Evolutionary conservation across 768 basidiomycete species (phyloP), one percentile per base, ranked within the genome.

Genomic region (Kwoniella shandongensis): DNA sequence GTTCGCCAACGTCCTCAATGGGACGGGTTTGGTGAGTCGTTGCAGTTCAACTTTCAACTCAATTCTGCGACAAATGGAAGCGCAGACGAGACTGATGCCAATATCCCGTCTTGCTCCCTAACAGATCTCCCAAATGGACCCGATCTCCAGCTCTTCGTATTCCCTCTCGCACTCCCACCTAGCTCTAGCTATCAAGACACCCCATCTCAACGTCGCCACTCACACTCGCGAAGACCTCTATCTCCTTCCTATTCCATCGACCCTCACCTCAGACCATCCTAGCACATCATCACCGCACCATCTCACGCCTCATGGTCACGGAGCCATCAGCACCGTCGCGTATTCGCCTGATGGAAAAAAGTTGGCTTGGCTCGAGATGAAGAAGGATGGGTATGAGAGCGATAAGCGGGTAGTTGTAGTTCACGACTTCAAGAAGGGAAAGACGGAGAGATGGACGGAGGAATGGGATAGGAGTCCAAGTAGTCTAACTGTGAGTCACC

Each of bases 141-240:
- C 67, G 3, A 59, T 68, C 35, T 8, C 45, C 12, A 42, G 40
- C 25, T 29, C 48, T 4, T 66, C 58, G 7, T 54, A 56, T 45
- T 47, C 56, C 15, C 41, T 68, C 26, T 88, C 87, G 4, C 72
- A 78, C 2, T 79, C 80, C 11, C 81, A 86, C 54, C 82, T 98
- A 52, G 81, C 90, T 32, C 88, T 94, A 71, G 90, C 90, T 4
- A 81, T 91, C 50, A 92, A 93, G 70, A 89, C 94, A 66, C 87
- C 89, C 1, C 67, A 81, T 51, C 81, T 93, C 17, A 84, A 85
- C 12, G 81, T 83, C 40, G 88, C 92, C 0, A 85, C 81, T 81
- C 92, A 97, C 76, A 97, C 94, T 1, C 89, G 89, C 66, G 88
- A 91, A 70, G 86, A 93, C 66, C 87, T 93, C 39, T 72, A 72